These are phyloP conservation scores for Cystofilobasidium macerans DNA, from an alignment of 768 basidiomycete genomes.

Conservation along the genomic window DNA sequence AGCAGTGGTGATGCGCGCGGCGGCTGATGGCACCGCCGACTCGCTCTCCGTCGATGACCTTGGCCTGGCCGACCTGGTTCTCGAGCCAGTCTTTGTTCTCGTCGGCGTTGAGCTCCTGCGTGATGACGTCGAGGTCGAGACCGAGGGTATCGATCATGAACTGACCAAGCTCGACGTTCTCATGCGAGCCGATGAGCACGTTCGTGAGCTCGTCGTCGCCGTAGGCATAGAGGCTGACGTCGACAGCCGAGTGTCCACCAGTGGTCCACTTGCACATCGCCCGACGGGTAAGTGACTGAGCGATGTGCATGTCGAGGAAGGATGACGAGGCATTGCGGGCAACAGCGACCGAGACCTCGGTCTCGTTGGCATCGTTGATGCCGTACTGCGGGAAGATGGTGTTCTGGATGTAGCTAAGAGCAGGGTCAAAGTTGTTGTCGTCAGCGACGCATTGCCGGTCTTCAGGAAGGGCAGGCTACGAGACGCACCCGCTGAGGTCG, in stretches of 20 bases:
- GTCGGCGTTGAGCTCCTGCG: constrained; percentile 12
- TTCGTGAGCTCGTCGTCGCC: constrained; percentile 8
- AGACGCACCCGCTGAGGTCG: constrained; percentile 8
- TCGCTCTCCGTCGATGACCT: constrained; percentile 13
- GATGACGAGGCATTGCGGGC: constrained; percentile 8
- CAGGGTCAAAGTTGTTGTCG: no score
- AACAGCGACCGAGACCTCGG: constrained; percentile 17
- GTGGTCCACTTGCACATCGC: constrained; percentile 14
- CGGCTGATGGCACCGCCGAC: constrained; percentile 8
- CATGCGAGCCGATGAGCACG: constrained; percentile 7
- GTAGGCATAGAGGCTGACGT: constrained; percentile 20
- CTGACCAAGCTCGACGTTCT: constrained; percentile 20
- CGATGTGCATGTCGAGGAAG: constrained; percentile 18
- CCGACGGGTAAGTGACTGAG: constrained; percentile 15
- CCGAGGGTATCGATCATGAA: constrained; percentile 14
- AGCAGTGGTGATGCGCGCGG: background rate
- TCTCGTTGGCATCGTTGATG: constrained; percentile 20
- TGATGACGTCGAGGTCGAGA: constrained; percentile 13
- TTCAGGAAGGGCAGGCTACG: background rate
- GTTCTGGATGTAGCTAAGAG: background rate
- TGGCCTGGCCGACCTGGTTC: constrained; percentile 8
- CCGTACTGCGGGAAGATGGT: constrained; percentile 24
- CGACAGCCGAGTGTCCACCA: constrained; percentile 12
- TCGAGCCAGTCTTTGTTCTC: constrained; percentile 4
- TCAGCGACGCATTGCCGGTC: background rate